phyloP scores from a whole-genome alignment of 768 basidiomycete genomes.

The Ramaria sp. region DNA sequence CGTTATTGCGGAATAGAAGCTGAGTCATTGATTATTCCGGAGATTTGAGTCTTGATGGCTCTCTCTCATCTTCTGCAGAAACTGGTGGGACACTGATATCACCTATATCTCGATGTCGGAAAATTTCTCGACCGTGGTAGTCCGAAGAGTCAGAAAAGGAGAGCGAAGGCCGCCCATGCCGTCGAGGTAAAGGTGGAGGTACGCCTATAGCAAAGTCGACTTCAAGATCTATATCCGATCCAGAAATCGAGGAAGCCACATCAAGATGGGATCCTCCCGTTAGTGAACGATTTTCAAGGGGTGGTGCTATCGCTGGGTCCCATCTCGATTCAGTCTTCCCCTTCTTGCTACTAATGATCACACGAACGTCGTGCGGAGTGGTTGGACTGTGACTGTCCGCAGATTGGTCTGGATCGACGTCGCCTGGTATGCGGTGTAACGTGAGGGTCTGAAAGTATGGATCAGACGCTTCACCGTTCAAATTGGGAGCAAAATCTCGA shows the following conservation, averaged over 20 bases:
- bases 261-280: background rate
- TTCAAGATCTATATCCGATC: background rate
- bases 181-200: background rate
- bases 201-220: background rate
- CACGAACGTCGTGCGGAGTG: background rate
- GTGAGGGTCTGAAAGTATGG: background rate
- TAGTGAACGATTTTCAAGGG: background rate
- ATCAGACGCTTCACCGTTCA: background rate
- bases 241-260: background rate
- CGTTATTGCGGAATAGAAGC: background rate
- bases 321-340: background rate
- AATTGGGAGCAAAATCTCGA: background rate
- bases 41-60: background rate
- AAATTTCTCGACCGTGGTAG: background rate
- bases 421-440: background rate
- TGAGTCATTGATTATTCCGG: background rate
- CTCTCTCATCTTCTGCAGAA: background rate
- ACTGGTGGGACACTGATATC: background rate
- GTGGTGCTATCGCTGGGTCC: background rate
- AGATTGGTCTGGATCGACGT: background rate
- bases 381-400: background rate
- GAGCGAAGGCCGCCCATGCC: background rate
- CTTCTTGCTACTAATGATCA: background rate
- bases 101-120: background rate
- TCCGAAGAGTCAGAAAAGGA: background rate